Base-by-base conservation (phyloP, 202 grass and related monocot genomes). In the Setaria viridis region DNA sequence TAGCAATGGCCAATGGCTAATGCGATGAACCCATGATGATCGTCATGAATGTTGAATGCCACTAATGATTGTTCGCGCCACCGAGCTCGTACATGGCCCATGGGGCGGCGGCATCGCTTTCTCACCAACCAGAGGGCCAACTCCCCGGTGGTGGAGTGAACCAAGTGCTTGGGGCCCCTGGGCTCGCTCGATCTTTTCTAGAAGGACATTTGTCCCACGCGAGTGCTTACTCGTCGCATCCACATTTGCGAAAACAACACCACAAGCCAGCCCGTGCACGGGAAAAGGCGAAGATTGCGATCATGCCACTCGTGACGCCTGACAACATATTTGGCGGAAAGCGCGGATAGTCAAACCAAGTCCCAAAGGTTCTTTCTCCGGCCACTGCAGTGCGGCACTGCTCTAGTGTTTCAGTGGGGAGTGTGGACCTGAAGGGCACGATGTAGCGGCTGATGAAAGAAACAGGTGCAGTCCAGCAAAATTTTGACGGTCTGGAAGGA, bases 191-290 rank as follows among this genome's bases (percentile, higher is more conserved):
- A 37, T 70, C 56, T 81, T 84, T 75, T 84, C 80, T 39, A 46
- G 25, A 70, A 45, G 80, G 75, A 6, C 74, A 49, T 43, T 55
- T 84, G 80, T 80, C 84, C 66, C 73, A 67, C 43, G 33, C 60
- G 50, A 76, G 29, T 37, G 60, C 68, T 20, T 12, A 56, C 9
- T 33, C 20, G 5, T 58, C 73, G 16, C 17, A 58, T 56, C 57
- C 30, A 39, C 48, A 82, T 77, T 30, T 6, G 83, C 67, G 11
- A 57, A 16, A 73, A n/a, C 45, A 32, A 1, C 30, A 0, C 37
- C 37, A 39, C 37, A 34, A 20, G 45, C 2, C 9, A 67, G 72
- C 10, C 10, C 67, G 79, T 79, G 84, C 65, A 21, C 48, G 74
- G 48, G 12, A 48, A 60, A 60, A 90, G 11, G 57, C n/a, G 1